A percentile compares a stretch with the other conserved stretches of the same genome.
These are phyloP conservation scores for Striga hermonthica DNA, from an alignment of 305 asterid species.

Conservation along the genomic window DNA sequence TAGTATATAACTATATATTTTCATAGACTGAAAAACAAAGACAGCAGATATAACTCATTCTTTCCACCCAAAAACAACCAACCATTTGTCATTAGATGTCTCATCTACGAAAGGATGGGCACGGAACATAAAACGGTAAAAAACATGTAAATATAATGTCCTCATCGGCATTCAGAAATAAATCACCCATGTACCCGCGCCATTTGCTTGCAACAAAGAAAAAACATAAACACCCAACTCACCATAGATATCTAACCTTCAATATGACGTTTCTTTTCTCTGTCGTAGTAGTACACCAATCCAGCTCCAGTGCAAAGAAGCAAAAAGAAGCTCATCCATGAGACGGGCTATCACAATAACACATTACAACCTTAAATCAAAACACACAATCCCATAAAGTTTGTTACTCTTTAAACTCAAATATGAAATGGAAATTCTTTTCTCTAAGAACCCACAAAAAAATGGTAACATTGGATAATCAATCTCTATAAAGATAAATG, in stretches of 20 bases:
- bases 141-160: neutral
- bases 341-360: slow-evolving; percentile 53
- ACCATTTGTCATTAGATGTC: neutral
- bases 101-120: neutral
- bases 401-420: neutral
- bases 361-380: slow-evolving; percentile 10
- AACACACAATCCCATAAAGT: neutral
- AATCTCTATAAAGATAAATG: neutral
- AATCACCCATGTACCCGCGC: slow-evolving; percentile 2
- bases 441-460: too few species aligned
- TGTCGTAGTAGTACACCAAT: slow-evolving; percentile 72
- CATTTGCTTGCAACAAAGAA: slow-evolving; percentile 3
- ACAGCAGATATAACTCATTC: neutral
- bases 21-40: slow-evolving; percentile 7
- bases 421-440: too few species aligned
- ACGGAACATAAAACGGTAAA: neutral
- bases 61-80: slow-evolving; percentile 16
- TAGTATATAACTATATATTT: neutral
- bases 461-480: neutral
- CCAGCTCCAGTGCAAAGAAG: slow-evolving; percentile 79
- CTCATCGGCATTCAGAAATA: neutral
- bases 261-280: slow-evolving; percentile 82
- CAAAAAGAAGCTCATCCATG: slow-evolving; percentile 89
- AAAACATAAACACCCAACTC: slow-evolving; percentile 38
- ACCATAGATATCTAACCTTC: slow-evolving; percentile 82